Base-by-base conservation (phyloP, 352 stramenopile species). In the Plasmopara muralis region DNA sequence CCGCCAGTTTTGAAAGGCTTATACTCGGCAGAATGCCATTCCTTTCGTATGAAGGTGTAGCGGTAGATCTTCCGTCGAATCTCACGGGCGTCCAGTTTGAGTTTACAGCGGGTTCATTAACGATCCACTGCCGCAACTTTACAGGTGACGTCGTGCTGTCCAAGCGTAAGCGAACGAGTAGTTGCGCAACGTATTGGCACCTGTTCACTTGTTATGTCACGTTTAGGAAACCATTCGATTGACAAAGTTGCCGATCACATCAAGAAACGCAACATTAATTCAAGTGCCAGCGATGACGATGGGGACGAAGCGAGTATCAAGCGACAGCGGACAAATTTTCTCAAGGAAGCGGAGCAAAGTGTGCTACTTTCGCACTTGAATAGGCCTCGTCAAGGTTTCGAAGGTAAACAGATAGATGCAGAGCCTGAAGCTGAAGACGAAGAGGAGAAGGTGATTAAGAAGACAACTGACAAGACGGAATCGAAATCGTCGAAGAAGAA, bases 61-160 rank as follows among this genome's bases (percentile, higher is more conserved):
- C 87, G 43, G 82, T 93, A 41, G 74, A 88, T 49, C 71, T 93
- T 18, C 82, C 79, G 0, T 59, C 61, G 35, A 60, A 66, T 47
- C 61, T 89, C 12, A 52, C 76, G 14, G 77, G 76, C 43, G 72
- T 93, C 40, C 66, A 72, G 48, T 93, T 93, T 47, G 53, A 70
- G 15, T 89, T 93, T 54, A 47, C 50, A 6, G 57, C 66, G 8
- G 82, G 82, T 9, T 50, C 62, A 43, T 69, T 93, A 29, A 70
- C 70, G 41, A 88, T 93, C 58, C 72, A 76, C 43, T 93, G 82
- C 62, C 53, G 50, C 51, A 70, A 74, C 70, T 93, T 93, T 60
- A 84, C 77, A 9, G 82, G 82, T 46, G 55, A 74, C 39, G 68
- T 93, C 28, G 70, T 85, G 42, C 64, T 93, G 39, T 68, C 66